Base-by-base conservation (phyloP, 2,329 filamentous ascomycete genomes). In the Penicillium sclerotigenum region DNA sequence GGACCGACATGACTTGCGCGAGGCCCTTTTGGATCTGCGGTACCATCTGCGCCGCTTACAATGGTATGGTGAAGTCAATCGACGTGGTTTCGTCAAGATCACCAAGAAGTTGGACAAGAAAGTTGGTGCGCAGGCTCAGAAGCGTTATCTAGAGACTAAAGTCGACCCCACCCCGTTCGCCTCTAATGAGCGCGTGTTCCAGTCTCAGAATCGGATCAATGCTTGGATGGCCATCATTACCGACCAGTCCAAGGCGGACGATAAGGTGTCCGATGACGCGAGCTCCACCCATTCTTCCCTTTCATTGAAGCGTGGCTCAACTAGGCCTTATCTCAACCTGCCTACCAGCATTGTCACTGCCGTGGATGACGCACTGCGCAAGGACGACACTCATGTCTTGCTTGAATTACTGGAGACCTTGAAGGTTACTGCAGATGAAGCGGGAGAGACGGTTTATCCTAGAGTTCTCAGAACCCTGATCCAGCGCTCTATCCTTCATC, bases 101-200 rank as follows among this genome's bases (percentile, higher is more conserved):
- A 96, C 94, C 49, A 99, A 99, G 80, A 99, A 99, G 76, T 80
- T 97, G 43, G 94, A 99, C 76, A 99, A 99, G 78, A 97, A 96
- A 77, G 84, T 97, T 3, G 82, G 84, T 43, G 84, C 86, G 4
- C 83, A 87, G 48, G 87, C 90, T 0, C 92, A 97, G 77, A 87
- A 90, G 70, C 85, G 87, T 56, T 99, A 97, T 69, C 81, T 99
- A 57, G 86, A 89, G 38, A 91, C 91, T 45, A 96, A 95, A 77
- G 93, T 99, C 55, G 90, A 96, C 64, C 87, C 90, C 2, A 87
- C 87, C 62, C 85, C 90, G 0, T 99, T 99, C 74, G 90, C 93
- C 18, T 92, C 90, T 59, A 93, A 88, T 64, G 71, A 78, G 24
- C 79, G 81, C 34, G 75, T 88, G 16, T 76, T 79, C 38, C 75